Base-by-base conservation (phyloP, 2,329 filamentous ascomycete species). In the Myriangium duriaei region DNA sequence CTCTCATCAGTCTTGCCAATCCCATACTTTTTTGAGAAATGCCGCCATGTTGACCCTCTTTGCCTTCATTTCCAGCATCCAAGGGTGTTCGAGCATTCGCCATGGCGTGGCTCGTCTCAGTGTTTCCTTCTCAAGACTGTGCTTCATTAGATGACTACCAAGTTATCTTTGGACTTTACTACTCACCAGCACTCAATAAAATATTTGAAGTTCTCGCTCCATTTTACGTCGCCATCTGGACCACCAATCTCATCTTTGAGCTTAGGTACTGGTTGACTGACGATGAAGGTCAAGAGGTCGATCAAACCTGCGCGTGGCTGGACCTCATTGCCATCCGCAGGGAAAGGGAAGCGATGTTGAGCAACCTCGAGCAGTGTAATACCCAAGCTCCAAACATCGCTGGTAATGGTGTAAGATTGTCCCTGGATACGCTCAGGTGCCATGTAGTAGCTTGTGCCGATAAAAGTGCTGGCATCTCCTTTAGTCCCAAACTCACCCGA, bases 161-260 rank as follows among this genome's bases (percentile, higher is more conserved):
- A n/a, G n/a, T n/a, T n/a, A n/a, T n/a, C n/a, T n/a, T n/a, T n/a
- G n/a, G n/a, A 18, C 12, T 45, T 59, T 47, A n/a, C n/a, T 39
- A 78, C 84, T 57, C 74, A 96, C 88, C 91, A 96, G 74, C 87
- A 95, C 64, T 95, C 87, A 51, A 98, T 95, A 52, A 98, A 98
- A 59, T 95, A 95, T 60, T 98, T 98, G 64, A 98, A 96, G 55
- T 83, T 93, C 50, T 92, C 83, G 50, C 83, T 93, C 91, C 91
- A 98, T 55, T 79, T 80, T 49, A 98, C 92, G 42, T 79, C 79
- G 19, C 85, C 77, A 24, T 56, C 55, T 3, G 53, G 52, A 4
- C 32, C 39, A 11, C 41, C 43, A 0, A 84, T 83, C 61, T 98
- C 91, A 49, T 98, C 91, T 61, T 95, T 96, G 46, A 98, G 68